Evolutionary conservation across 176 grass and related monocot species (phyloP), one percentile per base, ranked within the genome.

Genomic region (Triticum dicoccoides): DNA sequence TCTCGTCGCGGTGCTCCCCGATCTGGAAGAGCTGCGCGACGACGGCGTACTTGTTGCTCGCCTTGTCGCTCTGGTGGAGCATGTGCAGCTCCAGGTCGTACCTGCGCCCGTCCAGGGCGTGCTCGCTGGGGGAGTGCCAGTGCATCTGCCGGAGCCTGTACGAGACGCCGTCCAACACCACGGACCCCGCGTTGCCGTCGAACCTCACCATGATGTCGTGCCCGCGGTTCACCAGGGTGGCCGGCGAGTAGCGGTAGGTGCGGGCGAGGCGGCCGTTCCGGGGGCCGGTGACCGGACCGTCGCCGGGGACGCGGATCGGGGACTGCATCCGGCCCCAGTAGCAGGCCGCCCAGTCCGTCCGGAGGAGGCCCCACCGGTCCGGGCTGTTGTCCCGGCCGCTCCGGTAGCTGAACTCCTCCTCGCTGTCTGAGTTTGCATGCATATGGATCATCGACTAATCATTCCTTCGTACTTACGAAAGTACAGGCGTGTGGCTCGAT

Each of bases 61-160:
- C 9, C 44, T 32, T 61, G 0, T 49, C 80, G 80, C 64, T 92
- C 77, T 86, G 30, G 83, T 98, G 96, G 58, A 98, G 73, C 89
- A 98, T 90, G 73, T 98, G 96, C 73, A 95, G 58, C 89, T 98
- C 96, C 34, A 98, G 56, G 6, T 80, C 66, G 81, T 95, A 93
- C 27, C 73, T 25, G n/a, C 64, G 70, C 3, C 91, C 91, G 47
- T 95, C 89, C 73, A 98, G 45, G 39, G 88, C 45, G 84, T 98
- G 96, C 88, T 98, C 96, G 61, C 93, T 95, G 11, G 96, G 96
- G 14, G 86, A 49, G 81, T 98, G 96, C 93, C 93, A 98, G 85
- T 98, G 96, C 93, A 95, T 82, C 86, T 90, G 89, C 72, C 61
- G 84, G 11, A 98, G 85, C 58, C 38, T 9, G 82, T 95, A 98